A percentile compares a stretch with the other conserved stretches of the same genome.
Conservation (phyloP, 2,329 filamentous ascomycete genomes). For the Ceratocystis variospora region DNA sequence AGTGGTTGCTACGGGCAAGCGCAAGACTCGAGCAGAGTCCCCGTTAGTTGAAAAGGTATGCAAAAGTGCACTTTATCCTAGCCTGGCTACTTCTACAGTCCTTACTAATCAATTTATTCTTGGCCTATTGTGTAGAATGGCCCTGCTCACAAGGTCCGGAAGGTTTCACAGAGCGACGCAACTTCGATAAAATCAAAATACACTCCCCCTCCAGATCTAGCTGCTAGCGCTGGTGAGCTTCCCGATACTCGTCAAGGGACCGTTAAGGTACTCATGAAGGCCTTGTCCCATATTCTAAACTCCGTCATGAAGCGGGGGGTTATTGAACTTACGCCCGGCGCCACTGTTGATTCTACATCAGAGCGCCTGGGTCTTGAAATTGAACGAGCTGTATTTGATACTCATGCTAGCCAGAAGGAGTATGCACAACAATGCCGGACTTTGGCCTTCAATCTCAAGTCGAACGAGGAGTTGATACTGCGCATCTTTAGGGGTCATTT, state of each 20-base stretch:
- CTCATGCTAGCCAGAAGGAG: constrained; percentile 38
- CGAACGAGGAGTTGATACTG: constrained; percentile 64
- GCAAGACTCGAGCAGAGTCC: constrained; percentile 44
- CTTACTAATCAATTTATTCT: neutral
- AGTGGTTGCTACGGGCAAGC: constrained; percentile 33
- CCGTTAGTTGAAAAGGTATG: constrained; percentile 41
- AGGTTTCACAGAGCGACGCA: constrained; percentile 38
- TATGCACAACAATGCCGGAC: constrained; percentile 55
- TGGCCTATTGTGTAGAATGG: constrained; percentile 25
- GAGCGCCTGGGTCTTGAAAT: constrained; percentile 64
- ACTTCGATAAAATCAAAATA: constrained; percentile 31
- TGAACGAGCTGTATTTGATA: constrained; percentile 54
- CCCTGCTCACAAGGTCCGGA: constrained; percentile 37
- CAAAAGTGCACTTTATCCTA: neutral
- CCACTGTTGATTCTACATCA: constrained; percentile 49
- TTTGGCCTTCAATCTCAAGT: constrained; percentile 76
- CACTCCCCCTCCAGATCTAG: constrained; percentile 38
- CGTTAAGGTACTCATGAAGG: constrained; percentile 57
- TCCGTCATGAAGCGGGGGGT: constrained; percentile 51
- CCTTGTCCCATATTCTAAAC: constrained; percentile 52
- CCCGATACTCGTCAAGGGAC: constrained; percentile 51
- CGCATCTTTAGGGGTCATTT: constrained; percentile 61
- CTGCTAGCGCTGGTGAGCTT: constrained; percentile 40
- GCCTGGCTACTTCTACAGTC: neutral
- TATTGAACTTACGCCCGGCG: constrained; percentile 48